These are phyloP conservation scores for Heimioporus retisporus DNA, from an alignment of 1,284 basidiomycete genomes.

Conservation along the genomic window DNA sequence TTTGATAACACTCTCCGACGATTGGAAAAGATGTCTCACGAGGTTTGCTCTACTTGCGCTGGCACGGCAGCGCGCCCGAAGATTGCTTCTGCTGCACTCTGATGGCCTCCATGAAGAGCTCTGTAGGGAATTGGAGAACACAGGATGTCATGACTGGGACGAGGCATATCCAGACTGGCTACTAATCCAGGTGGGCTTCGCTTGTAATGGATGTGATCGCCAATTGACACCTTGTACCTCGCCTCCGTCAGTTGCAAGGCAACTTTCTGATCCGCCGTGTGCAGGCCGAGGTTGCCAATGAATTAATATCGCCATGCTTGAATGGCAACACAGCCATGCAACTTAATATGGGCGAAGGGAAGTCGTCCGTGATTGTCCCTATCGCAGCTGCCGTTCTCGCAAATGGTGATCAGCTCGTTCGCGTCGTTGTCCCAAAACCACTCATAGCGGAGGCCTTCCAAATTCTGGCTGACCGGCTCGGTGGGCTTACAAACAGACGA, in stretches of 20 bases:
- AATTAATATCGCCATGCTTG: too few species aligned
- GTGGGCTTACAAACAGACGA: constrained; percentile 9
- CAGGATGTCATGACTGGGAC: too few species aligned
- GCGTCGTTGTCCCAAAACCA: background rate
- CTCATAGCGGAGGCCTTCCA: background rate
- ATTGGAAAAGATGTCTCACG: constrained; percentile 42
- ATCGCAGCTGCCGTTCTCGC: background rate
- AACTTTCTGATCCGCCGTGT: background rate
- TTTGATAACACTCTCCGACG: background rate
- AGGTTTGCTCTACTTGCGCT: constrained; percentile 39
- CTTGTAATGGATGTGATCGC: background rate
- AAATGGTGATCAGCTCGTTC: constrained; percentile 1
- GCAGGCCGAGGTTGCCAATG: constrained; percentile 1
- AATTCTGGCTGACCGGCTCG: constrained; percentile 2
- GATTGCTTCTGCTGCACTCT: constrained; percentile 16
- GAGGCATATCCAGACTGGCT: too few species aligned
- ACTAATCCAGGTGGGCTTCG: too few species aligned
- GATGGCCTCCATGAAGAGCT: constrained; percentile 32
- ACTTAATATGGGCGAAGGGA: background rate
- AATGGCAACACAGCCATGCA: background rate
- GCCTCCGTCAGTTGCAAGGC: constrained; percentile 48
- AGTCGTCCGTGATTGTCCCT: constrained; percentile 9
- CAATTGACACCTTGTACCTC: background rate
- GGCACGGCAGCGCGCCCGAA: background rate
- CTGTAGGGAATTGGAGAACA: background rate